phyloP scores from a whole-genome alignment of 768 basidiomycete genomes.

The Termitomyces sp. region DNA sequence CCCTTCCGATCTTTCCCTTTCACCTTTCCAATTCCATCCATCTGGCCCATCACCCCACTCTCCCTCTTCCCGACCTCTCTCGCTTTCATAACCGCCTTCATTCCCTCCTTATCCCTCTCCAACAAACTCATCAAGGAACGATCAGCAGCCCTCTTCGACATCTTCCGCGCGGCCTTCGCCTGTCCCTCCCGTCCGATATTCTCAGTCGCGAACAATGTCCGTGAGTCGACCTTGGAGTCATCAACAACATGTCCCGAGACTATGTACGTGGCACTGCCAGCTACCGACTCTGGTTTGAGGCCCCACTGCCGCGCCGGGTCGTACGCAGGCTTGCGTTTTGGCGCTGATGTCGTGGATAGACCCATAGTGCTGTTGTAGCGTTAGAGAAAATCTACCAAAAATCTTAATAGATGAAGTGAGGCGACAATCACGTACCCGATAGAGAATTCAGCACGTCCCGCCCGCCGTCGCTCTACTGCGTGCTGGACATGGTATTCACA shows the following conservation, averaged over 20 bases:
- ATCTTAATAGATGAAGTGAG: neutral
- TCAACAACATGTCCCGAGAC: constrained; percentile 75
- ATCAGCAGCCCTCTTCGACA: constrained; percentile 58
- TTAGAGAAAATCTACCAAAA: neutral
- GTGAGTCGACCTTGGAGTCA: constrained; percentile 33
- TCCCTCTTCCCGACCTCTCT: constrained; percentile 36
- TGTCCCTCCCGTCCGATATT: constrained; percentile 78
- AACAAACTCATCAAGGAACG: constrained; percentile 55
- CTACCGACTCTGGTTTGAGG: constrained; percentile 47
- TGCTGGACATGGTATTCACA: constrained; percentile 92
- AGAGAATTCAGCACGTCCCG: constrained; percentile 83
- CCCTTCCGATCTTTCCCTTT: constrained; percentile 20
- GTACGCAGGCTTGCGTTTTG: constrained; percentile 52
- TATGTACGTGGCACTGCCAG: constrained; percentile 65
- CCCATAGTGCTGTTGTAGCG: constrained; percentile 59
- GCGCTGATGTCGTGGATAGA: constrained; percentile 49
- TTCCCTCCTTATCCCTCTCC: constrained; percentile 63
- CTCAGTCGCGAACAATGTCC: constrained; percentile 57
- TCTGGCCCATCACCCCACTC: constrained; percentile 12
- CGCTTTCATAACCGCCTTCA: constrained; percentile 59
- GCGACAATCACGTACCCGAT: constrained; percentile 51
- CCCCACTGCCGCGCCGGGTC: constrained; percentile 78
- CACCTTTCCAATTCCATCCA: constrained; percentile 10
- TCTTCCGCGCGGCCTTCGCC: constrained; percentile 64
- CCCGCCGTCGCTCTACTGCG: constrained; percentile 71